Conservation (phyloP, 225 moss, liverwort and hornwort genomes). For the Bryoerythrophyllum caledonicum region DNA sequence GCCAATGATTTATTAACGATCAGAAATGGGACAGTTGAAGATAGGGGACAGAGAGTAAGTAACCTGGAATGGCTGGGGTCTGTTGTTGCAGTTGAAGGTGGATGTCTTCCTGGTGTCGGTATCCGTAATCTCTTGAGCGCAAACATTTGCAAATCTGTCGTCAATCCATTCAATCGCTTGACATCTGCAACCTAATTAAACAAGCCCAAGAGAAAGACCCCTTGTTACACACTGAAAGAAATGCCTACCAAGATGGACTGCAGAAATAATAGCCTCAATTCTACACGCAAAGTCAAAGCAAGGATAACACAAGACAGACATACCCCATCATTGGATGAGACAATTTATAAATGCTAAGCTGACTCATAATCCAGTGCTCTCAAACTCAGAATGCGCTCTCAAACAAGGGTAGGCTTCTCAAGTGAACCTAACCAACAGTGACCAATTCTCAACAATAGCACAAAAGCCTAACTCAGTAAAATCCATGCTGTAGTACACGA, state of each 20-base stretch:
- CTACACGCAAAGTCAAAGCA: not conserved
- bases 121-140: constrained; percentile 82
- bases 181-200: constrained; percentile 76
- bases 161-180: constrained; percentile 91
- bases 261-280: not conserved
- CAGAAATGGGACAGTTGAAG: not conserved
- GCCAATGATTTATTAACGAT: not conserved
- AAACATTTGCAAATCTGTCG: constrained; percentile 98
- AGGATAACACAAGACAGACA: not conserved
- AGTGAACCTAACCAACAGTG: not conserved
- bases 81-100: constrained; percentile 41
- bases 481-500: not conserved
- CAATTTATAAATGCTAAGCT: not conserved
- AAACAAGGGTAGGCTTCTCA: not conserved
- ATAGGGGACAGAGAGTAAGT: constrained; percentile 8
- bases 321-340: not conserved
- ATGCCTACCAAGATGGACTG: not conserved
- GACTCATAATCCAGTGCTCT: not conserved
- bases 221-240: not conserved
- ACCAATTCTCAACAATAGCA: not conserved
- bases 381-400: too few relatives aligned
- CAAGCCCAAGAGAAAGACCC: constrained; percentile 1
- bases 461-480: not conserved
- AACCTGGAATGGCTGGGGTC: constrained; percentile 38
- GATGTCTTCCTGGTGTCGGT: constrained; percentile 91